Percentiles rank a stretch among this genome's conserved stretches.
These are phyloP conservation scores for Boletus sensibilis DNA, from an alignment of 768 basidiomycete genomes.

Conservation along the genomic window DNA sequence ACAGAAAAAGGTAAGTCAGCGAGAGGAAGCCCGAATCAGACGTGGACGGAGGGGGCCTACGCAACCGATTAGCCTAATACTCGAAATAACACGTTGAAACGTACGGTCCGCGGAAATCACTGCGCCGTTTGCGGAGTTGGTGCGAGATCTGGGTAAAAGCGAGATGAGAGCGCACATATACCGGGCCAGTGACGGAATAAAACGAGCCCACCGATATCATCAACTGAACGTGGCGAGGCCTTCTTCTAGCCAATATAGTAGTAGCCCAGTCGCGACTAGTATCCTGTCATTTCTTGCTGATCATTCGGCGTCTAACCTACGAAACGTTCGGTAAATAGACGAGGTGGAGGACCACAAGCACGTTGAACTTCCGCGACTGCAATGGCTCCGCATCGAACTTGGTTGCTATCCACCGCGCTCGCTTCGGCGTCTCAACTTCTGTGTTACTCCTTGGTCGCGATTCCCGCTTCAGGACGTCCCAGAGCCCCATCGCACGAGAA, in stretches of 20 bases:
- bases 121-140: slow-evolving; percentile 22
- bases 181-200: slow-evolving; percentile 1
- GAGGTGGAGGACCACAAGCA: neutral
- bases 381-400: slow-evolving; percentile 17
- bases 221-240: neutral
- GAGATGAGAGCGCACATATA: slow-evolving; percentile 11
- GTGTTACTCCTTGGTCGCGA: neutral
- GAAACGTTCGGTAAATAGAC: neutral
- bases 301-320: slow-evolving; percentile 1
- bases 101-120: slow-evolving; percentile 35
- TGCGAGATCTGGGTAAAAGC: slow-evolving; percentile 23
- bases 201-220: neutral
- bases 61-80: slow-evolving; percentile 24
- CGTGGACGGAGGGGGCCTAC: slow-evolving; percentile 13
- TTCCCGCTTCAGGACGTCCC: slow-evolving; percentile 3
- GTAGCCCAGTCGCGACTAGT: neutral
- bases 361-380: slow-evolving; percentile 1
- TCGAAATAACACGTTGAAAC: slow-evolving; percentile 25
- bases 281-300: slow-evolving; percentile 1
- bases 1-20: slow-evolving; percentile 17
- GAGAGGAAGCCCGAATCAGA: slow-evolving; percentile 11
- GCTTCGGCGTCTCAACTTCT: slow-evolving; percentile 20
- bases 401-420: slow-evolving; percentile 16
- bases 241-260: neutral
- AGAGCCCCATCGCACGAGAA: slow-evolving; percentile 11